Percentiles rank a stretch among this genome's conserved stretches.
These are phyloP conservation scores for Alternaria hordeiaustralica DNA, from an alignment of 2,329 filamentous ascomycete genomes.

Conservation along the genomic window DNA sequence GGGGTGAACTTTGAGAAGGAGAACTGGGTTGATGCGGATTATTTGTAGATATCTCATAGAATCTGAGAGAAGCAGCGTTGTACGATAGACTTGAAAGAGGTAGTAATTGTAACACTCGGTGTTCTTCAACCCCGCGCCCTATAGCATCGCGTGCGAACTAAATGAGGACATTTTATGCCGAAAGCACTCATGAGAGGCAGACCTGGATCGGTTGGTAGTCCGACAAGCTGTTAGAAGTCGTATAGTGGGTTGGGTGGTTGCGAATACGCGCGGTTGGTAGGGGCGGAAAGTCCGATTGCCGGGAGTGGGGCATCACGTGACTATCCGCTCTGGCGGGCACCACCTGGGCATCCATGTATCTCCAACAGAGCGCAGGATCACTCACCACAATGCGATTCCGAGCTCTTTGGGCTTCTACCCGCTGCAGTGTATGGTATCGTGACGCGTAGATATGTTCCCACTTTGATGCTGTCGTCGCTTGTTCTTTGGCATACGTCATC, in stretches of 20 bases:
- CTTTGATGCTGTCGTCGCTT: no score
- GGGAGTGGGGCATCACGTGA: not conserved
- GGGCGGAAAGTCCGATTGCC: not conserved
- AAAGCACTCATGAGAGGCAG: not conserved
- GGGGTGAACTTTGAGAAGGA: slow-evolving; percentile 21
- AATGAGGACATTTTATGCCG: not conserved
- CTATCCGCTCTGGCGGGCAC: not conserved
- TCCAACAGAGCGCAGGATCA: no score
- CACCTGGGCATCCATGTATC: no score
- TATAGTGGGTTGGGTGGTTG: not conserved
- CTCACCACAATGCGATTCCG: no score
- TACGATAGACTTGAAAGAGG: not conserved
- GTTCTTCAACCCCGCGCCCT: not conserved
- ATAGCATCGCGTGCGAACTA: not conserved
- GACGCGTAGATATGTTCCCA: no score
- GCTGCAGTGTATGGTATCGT: no score
- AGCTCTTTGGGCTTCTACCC: no score
- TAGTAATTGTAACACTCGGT: not conserved
- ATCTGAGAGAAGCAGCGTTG: not conserved
- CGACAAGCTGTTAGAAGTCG: not conserved
- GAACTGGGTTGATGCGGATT: slow-evolving; percentile 24
- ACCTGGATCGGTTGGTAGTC: not conserved
- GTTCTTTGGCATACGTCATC: not conserved
- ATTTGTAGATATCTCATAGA: not conserved
- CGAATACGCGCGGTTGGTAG: not conserved